A percentile compares a stretch with the other conserved stretches of the same genome.
phyloP scores from a whole-genome alignment of 139 green algal species.

The Auxenochlorella protothecoides region DNA sequence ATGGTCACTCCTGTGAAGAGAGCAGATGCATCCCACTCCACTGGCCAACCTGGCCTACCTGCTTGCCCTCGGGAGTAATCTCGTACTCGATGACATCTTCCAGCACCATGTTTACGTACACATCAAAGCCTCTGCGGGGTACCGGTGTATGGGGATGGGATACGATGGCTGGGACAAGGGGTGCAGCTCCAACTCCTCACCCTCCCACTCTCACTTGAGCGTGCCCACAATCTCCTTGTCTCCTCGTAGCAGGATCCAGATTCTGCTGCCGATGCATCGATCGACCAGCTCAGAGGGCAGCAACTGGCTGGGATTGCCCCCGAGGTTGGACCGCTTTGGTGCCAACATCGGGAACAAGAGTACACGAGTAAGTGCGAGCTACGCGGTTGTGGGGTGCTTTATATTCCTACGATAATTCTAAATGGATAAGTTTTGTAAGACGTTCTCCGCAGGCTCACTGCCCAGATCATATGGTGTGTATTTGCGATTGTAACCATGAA shows the following conservation, averaged over 20 bases:
- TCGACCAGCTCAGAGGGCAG: constrained; percentile 89
- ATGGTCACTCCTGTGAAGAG: background rate
- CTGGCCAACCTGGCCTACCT: constrained; percentile 1
- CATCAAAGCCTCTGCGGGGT: constrained; percentile 76
- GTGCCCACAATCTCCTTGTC: constrained; percentile 82
- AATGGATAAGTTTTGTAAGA: too few relatives aligned
- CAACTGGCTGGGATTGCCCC: constrained; percentile 71
- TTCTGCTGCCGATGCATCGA: constrained; percentile 82
- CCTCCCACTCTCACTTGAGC: constrained; percentile 11
- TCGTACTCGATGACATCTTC: constrained; percentile 96
- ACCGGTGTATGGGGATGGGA: background rate
- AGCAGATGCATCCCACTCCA: background rate
- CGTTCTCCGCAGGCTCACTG: too few relatives aligned
- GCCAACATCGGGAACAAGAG: constrained; percentile 31
- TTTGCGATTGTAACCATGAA: too few relatives aligned
- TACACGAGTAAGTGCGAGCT: too few relatives aligned
- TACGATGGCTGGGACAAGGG: background rate
- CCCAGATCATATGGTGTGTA: too few relatives aligned
- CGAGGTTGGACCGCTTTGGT: constrained; percentile 38
- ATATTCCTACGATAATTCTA: too few relatives aligned
- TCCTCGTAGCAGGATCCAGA: constrained; percentile 92
- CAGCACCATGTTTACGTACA: constrained; percentile 99
- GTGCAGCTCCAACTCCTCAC: background rate
- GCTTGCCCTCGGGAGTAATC: constrained; percentile 63
- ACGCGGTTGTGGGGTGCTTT: too few relatives aligned